Base-by-base conservation (phyloP, 2,329 filamentous ascomycete species). In the Cercospora sesami region DNA sequence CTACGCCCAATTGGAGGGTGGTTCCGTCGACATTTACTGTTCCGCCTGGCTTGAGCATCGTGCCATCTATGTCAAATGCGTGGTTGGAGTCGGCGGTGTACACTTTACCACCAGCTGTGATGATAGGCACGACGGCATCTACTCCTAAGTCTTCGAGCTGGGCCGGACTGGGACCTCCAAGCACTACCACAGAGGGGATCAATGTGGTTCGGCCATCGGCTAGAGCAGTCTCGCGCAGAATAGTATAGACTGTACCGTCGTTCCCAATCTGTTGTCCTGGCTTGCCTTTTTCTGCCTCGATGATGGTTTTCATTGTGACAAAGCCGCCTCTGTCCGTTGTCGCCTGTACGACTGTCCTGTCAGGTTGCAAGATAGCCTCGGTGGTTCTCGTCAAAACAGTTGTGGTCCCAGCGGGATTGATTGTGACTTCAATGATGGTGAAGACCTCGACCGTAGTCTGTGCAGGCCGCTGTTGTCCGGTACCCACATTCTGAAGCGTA, bases 341-440 rank as follows among this genome's bases (percentile, higher is more conserved):
- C 5, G 30, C 58, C 36, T 36, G 30, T 12, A 36, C 12, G 2
- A 21, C 21, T 21, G 58, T 60, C 28, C 21, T 36, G 21, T 10
- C 58, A 23, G 58, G 31, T 36, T 39, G 58, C 23, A 39, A 45
- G 9, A 65, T 31, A 48, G 57, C 63, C 45, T 58, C 63, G 10
- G 55, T 48, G 21, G 53, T 65, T 45, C 63, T 51, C 16, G 36
- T 60, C 57, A 60, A 33, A 30, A 36, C 31, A 23, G 26, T 4
- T 0, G 58, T 23, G 7, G 31, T 21, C 14, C 58, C 58, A 23
- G 58, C 58, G 26, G 30, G 58, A 12, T 60, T 36, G 36, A 36
- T 26, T 18, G 31, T 42, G 58, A 60, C 58, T 39, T 60, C 58
- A 21, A 60, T 60, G 58, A 60, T 60, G 31, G 31, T 60, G 58